phyloP scores from a whole-genome alignment of 495 filamentous ascomycete species.

The Aspergillus ostianus region DNA sequence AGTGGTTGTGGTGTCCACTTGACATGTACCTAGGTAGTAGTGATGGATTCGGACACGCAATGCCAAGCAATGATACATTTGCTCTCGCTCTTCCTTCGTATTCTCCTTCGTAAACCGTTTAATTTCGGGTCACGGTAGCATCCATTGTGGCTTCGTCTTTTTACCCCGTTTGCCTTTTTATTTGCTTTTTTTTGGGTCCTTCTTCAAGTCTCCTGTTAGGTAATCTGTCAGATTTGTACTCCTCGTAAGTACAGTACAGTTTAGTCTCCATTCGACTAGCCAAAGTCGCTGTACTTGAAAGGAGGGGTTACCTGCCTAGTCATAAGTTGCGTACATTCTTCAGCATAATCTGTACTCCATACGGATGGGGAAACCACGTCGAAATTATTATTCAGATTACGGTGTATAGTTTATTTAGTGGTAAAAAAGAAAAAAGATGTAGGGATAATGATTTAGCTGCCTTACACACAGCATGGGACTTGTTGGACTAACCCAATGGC shows the following conservation, averaged over 20 bases:
- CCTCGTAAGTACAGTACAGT: too few relatives aligned
- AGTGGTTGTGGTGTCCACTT: neutral
- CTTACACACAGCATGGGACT: neutral
- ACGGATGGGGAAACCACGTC: neutral
- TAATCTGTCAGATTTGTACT: neutral
- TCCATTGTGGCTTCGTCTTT: neutral
- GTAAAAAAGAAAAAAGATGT: neutral
- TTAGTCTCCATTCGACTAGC: too few relatives aligned
- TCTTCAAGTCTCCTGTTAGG: neutral
- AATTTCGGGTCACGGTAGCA: neutral
- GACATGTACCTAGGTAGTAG: neutral
- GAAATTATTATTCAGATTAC: neutral
- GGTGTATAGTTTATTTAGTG: too few relatives aligned
- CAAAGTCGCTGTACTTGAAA: neutral
- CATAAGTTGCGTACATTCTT: neutral
- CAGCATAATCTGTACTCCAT: neutral
- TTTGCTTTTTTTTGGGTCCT: neutral
- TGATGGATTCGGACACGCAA: neutral
- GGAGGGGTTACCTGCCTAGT: neutral
- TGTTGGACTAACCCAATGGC: neutral
- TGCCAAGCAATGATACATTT: neutral
- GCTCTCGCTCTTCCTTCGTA: neutral
- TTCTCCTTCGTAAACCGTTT: neutral
- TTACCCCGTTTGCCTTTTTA: neutral
- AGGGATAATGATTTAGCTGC: neutral